Evolutionary conservation across 176 grass and related monocot species (phyloP), one percentile per base, ranked within the genome.

Genomic region (Microstegium vimineum): DNA sequence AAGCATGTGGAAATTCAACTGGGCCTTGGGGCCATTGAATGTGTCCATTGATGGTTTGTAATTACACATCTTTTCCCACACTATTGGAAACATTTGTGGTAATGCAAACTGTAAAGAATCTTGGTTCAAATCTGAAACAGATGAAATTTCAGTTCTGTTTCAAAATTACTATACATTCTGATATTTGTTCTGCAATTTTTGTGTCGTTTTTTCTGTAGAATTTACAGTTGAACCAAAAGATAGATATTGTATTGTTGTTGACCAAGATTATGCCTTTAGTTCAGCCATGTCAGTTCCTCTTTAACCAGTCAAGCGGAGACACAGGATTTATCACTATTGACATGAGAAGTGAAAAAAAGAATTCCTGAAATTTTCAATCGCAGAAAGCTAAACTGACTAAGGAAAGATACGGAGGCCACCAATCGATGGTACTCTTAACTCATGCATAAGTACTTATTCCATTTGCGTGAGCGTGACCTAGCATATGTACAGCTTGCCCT

Each of bases 401-500:
- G 23, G 2, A 73, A 73, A 65, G 42, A 66, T 15, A 57, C 23
- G 52, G 62, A 3, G 60, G 22, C 45, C 45, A 47, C 15, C 45
- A 47, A 47, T 17, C 45, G 45, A 47, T 47, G 45, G 14, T 28
- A 33, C 15, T 22, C 31, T n/a, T 36, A 52, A 49, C 17, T 52
- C 6, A 22, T 71, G 22, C 38, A 31, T 7, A 62, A 1, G 35
- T 20, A 30, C 22, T 28, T 37, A 76, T 76, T 42, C 27, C 75
- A 80, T 35, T 42, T 71, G 51, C 51, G 2, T n/a, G 20, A 54
- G 51, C 7, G 35, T 42, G 18, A 67, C 4, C 38, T 74, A 80
- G 51, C 26, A 76, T 41, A 52, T 85, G 51, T 73, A 84, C 40
- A 69, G 4, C 5, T 71, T 85, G 33, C 64, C 61, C 42, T 45